Conservation (phyloP, 768 basidiomycete species). For the Psilocybe cubensis region DNA sequence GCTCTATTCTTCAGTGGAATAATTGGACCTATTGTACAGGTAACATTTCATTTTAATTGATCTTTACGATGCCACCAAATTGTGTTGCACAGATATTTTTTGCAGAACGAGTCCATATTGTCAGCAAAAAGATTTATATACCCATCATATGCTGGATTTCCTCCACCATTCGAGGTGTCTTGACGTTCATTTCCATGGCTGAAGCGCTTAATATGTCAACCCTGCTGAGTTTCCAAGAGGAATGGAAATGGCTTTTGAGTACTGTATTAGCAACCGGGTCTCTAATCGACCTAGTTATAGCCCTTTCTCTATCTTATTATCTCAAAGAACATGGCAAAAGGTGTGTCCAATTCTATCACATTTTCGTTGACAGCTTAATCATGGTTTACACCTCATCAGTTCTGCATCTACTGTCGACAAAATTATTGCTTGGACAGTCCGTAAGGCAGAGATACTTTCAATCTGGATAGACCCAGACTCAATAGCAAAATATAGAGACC, state of each 20-base stretch:
- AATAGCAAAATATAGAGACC: no score
- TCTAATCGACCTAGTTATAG: not conserved
- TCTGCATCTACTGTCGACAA: not conserved
- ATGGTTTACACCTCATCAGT: not conserved
- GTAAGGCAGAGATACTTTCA: not conserved
- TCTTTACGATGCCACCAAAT: not conserved
- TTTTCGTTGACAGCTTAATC: not conserved
- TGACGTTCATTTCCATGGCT: not conserved
- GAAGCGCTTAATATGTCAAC: not conserved
- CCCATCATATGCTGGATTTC: not conserved
- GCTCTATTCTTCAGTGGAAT: conserved; percentile 5
- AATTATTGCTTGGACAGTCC: not conserved
- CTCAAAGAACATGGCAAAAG: not conserved
- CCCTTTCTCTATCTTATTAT: not conserved
- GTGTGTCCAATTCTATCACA: not conserved
- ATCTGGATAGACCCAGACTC: no score
- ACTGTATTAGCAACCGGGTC: not conserved
- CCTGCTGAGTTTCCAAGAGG: not conserved
- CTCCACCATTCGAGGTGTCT: not conserved
- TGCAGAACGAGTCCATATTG: not conserved
- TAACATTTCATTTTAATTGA: not conserved
- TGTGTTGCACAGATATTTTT: not conserved
- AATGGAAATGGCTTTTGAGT: not conserved
- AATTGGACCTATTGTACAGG: conserved; percentile 2
- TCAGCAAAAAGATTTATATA: not conserved